phyloP scores from a whole-genome alignment of 768 basidiomycete genomes.

The Dioszegia hungarica region DNA sequence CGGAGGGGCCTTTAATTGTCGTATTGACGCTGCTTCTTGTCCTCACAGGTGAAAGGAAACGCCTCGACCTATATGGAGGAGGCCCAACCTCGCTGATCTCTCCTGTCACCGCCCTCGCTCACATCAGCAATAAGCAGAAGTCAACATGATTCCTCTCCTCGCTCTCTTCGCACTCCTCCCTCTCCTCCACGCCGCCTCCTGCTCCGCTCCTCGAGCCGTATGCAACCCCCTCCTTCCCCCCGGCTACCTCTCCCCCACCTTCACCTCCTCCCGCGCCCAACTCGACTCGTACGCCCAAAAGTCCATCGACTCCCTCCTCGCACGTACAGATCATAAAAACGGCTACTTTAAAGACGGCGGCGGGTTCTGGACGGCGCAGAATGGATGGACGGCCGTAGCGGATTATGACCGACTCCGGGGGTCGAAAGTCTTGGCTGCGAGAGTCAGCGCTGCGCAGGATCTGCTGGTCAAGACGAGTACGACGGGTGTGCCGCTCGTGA shows the following conservation, averaged over 20 bases:
- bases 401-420: constrained; percentile 2
- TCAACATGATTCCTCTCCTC: background rate
- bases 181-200: background rate
- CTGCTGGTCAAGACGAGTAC: background rate
- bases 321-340: background rate
- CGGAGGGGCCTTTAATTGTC: too few species aligned
- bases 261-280: constrained; percentile 1
- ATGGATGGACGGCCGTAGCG: constrained; percentile 17
- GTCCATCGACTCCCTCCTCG: background rate
- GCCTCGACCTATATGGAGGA: too few species aligned
- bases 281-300: background rate
- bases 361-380: constrained; percentile 3
- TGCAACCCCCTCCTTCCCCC: constrained; percentile 7
- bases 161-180: background rate
- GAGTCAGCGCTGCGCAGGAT: constrained; percentile 1
- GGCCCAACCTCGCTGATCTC: background rate
- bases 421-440: background rate
- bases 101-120: background rate
- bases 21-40: too few species aligned
- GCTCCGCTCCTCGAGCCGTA: background rate
- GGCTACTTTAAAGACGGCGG: background rate
- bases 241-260: background rate
- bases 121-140: too few species aligned
- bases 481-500: background rate
- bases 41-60: too few species aligned